A percentile compares a stretch with the other conserved stretches of the same genome.
Evolutionary conservation across 2,329 filamentous ascomycete species (phyloP).

Genomic region (Lecanicillium sp.): DNA sequence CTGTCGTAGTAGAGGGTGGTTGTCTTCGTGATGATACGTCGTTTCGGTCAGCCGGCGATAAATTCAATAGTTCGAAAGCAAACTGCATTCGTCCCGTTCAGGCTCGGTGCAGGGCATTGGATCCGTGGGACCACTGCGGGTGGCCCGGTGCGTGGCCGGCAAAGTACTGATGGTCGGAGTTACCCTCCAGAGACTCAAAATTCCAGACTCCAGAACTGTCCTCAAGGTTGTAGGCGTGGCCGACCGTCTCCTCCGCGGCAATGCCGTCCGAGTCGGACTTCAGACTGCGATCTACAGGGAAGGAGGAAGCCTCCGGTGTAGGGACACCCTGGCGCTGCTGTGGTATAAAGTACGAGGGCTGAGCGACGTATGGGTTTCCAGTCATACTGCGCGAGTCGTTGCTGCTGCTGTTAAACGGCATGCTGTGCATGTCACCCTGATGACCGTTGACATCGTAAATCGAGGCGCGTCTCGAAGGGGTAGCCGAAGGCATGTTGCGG

Average conservation of each 20-base stretch:
- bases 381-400: slow-evolving; percentile 14
- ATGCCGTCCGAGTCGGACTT: slow-evolving; percentile 18
- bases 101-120: background rate
- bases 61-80: too few relatives aligned
- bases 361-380: slow-evolving; percentile 12
- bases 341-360: slow-evolving; percentile 18
- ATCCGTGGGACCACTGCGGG: background rate
- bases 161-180: slow-evolving; percentile 9
- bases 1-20: too few relatives aligned
- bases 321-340: slow-evolving; percentile 15
- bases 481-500: slow-evolving; percentile 21
- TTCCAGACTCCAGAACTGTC: background rate
- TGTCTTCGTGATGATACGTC: too few relatives aligned
- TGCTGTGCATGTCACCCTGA: slow-evolving; percentile 14
- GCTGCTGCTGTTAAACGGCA: slow-evolving; percentile 12
- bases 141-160: background rate
- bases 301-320: slow-evolving; percentile 15
- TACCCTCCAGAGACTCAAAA: background rate
- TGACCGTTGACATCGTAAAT: slow-evolving; percentile 17
- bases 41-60: too few relatives aligned
- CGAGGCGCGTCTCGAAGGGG: slow-evolving; percentile 17
- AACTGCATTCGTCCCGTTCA: too few relatives aligned
- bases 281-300: slow-evolving; percentile 17
- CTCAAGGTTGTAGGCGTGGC: background rate
- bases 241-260: background rate